Percentiles rank a stretch among this genome's conserved stretches.
These are phyloP conservation scores for Trichosporon coremiiforme DNA, from an alignment of 1,284 basidiomycete genomes.

Conservation along the genomic window DNA sequence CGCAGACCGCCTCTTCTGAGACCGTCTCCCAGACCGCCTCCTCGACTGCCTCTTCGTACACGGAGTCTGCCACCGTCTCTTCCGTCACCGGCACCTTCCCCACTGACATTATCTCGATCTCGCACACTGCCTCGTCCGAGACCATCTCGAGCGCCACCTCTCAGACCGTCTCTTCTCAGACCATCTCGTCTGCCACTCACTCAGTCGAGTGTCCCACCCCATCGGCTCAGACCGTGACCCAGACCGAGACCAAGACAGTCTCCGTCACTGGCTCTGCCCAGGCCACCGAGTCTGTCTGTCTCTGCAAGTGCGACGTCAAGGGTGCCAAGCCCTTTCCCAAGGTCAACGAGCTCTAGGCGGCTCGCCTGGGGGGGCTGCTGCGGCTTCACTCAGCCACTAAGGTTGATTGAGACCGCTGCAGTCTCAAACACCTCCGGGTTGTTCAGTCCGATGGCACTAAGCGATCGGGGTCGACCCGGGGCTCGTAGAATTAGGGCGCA, in stretches of 20 bases:
- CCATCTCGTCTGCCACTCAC: background rate
- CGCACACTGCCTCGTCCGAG: background rate
- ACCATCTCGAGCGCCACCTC: background rate
- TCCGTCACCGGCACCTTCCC: background rate
- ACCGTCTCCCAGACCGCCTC: background rate
- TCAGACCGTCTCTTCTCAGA: background rate
- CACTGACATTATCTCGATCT: background rate
- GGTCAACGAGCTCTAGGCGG: slow-evolving; percentile 22
- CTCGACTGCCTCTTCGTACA: too few relatives aligned
- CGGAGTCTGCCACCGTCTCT: background rate
- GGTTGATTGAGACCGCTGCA: background rate
- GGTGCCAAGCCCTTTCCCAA: slow-evolving; percentile 25
- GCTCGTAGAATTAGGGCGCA: background rate
- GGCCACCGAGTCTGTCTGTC: slow-evolving; percentile 7
- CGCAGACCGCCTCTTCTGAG: background rate
- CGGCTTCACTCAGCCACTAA: background rate
- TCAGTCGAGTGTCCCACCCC: slow-evolving; percentile 11
- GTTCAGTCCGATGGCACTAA: background rate
- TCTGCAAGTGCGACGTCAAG: slow-evolving; percentile 22
- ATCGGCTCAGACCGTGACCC: background rate
- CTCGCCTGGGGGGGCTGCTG: background rate
- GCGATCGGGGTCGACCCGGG: background rate
- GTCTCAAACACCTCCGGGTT: background rate
- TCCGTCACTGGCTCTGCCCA: background rate
- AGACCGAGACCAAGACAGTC: background rate